Evolutionary conservation across 257 asterid genomes (phyloP), one percentile per base, ranked within the genome.

Genomic region (Capsicum chinense): DNA sequence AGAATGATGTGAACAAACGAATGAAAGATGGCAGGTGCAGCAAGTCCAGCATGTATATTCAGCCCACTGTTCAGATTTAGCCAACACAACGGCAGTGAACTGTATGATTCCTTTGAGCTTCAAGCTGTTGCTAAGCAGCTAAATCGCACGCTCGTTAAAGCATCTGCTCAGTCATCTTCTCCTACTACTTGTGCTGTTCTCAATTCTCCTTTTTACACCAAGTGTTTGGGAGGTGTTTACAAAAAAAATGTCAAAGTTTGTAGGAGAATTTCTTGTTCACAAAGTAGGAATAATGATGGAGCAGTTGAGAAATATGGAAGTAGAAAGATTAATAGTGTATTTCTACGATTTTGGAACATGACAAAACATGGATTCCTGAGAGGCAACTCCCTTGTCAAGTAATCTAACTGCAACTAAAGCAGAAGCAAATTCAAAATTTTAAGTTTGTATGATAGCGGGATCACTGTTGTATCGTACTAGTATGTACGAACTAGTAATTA

Each of bases 91-190:
- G 80, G 87, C 13, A 93, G 96, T 92, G 85, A 88, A 82, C 92
- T 94, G 64, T 93, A 90, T 37, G 95, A 94, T 86, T 91, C 92
- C 0, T 91, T 67, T 8, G 95, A 93, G 84, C 92, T 92, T 80
- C 87, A 90, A 83, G 85, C 92, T 7, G 85, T 92, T 70, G 85
- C 91, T 74, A 91, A 85, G 84, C 94, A 90, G 79, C 94, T 94
- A 16, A 91, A 93, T 83, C 90, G 86, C 2, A 91, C 95, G 42
- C 88, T 94, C 10, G 4, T 73, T 5, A 88, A 85, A 17, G 93
- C 89, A 37, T 84, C 94, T 7, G 84, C 83, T 3, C 84, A 42
- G 5, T 88, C 91, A 21, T 56, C 67, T n/a, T 90, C 63, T 58
- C 87, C 26, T 52, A 73, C 78, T 17, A 89, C 59, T 44, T 88